Percentiles rank a stretch among this genome's conserved stretches.
phyloP scores from a whole-genome alignment of 805 yeast genomes.

The Ogataea allantospora region DNA sequence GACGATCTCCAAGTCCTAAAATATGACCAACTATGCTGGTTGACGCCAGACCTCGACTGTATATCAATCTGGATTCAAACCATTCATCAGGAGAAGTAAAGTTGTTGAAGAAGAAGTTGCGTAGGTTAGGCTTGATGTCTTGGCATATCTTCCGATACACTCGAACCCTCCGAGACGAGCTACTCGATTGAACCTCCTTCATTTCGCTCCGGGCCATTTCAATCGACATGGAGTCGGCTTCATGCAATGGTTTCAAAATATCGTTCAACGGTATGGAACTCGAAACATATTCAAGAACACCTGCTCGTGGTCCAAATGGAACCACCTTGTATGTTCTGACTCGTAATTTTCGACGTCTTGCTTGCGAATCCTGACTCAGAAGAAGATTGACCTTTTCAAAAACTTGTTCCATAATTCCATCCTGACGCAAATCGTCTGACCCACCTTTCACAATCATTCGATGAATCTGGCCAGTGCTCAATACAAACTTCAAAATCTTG shows the following conservation, averaged over 20 bases:
- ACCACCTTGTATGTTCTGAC: conserved; percentile 86
- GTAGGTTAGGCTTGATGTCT: conserved; percentile 63
- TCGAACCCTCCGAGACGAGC: conserved; percentile 42
- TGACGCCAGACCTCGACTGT: conserved; percentile 77
- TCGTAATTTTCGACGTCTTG: conserved; percentile 55
- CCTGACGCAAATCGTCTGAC: conserved; percentile 90
- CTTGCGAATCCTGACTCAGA: conserved; percentile 51
- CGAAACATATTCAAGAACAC: conserved; percentile 86
- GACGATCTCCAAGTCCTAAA: conserved; percentile 93
- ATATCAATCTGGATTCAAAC: conserved; percentile 63
- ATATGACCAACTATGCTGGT: conserved; percentile 85
- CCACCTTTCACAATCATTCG: conserved; percentile 77
- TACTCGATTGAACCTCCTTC: conserved; percentile 52
- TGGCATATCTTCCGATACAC: conserved; percentile 47
- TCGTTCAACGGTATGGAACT: conserved; percentile 72
- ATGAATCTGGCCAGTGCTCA: conserved; percentile 58
- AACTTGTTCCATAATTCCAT: conserved; percentile 96
- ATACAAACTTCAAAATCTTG: conserved; percentile 58
- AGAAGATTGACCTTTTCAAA: conserved; percentile 80
- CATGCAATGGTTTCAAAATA: conserved; percentile 64
- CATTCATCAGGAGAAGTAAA: conserved; percentile 70
- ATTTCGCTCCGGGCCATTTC: conserved; percentile 63
- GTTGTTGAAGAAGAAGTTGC: conserved; percentile 65
- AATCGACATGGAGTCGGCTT: conserved; percentile 44
- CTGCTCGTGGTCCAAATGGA: conserved; percentile 84